Evolutionary conservation across 192 early-diverging fungal species (phyloP).

Genomic region (Backusella parvicylindrica): DNA sequence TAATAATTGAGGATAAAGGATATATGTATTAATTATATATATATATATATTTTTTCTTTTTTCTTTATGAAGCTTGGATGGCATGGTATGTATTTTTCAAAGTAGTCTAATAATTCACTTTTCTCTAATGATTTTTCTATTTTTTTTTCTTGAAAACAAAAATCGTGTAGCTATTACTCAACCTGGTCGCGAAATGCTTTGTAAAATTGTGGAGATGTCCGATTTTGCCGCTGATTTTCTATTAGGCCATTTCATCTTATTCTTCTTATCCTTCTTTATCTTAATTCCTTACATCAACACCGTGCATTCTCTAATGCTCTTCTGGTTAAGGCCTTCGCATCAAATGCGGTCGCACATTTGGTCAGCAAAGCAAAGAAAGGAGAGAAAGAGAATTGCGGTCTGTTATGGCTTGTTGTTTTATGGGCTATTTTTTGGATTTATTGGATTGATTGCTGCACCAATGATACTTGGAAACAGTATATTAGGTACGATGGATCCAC

Average conservation of each 20-base stretch:
- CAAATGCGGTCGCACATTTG: slow-evolving; percentile 75
- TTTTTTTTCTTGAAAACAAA: slow-evolving; percentile 10
- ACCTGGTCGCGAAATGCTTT: slow-evolving; percentile 75
- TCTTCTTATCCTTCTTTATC: slow-evolving; percentile 68
- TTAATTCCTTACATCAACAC: slow-evolving; percentile 71
- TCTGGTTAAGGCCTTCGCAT: slow-evolving; percentile 78
- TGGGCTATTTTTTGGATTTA: slow-evolving; percentile 57
- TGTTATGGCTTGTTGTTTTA: slow-evolving; percentile 68
- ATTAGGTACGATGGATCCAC: neutral
- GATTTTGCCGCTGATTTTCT: slow-evolving; percentile 79
- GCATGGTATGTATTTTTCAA: slow-evolving; percentile 27
- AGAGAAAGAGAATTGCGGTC: slow-evolving; percentile 62
- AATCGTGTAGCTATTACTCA: slow-evolving; percentile 61
- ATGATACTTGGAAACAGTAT: slow-evolving; percentile 37
- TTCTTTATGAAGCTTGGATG: slow-evolving; percentile 27
- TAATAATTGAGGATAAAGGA: neutral
- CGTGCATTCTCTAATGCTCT: slow-evolving; percentile 77
- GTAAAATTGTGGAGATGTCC: slow-evolving; percentile 84
- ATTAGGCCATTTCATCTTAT: slow-evolving; percentile 71
- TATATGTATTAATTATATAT: neutral
- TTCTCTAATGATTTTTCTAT: neutral
- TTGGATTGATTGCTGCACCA: slow-evolving; percentile 62
- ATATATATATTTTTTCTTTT: neutral
- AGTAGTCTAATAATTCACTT: no score
- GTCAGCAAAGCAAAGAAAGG: slow-evolving; percentile 59